Evolutionary conservation across 2,329 filamentous ascomycete genomes (phyloP), one percentile per base, ranked within the genome.

Genomic region (Cordyceps cateniannulata): DNA sequence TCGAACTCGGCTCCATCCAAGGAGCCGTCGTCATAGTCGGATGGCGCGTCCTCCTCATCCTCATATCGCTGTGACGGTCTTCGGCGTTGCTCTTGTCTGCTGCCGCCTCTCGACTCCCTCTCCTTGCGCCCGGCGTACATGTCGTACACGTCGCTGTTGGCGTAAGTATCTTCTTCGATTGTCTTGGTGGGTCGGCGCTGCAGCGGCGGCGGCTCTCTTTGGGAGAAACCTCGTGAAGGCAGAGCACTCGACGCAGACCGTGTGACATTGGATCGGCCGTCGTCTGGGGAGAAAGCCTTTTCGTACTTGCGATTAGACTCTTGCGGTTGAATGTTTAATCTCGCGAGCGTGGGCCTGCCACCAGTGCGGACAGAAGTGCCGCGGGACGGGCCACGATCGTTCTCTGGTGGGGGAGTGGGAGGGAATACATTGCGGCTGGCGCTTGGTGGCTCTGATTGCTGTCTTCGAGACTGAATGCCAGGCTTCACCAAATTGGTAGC

Each of bases 371-470:
- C 82, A n/a, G 85, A 87, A 29, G 79, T 79, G 56, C 77, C 83
- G 24, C 85, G 79, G 65, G 76, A 81, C 67, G 82, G 77, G 48
- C 68, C 66, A 68, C 87, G 88, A 66, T 97, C 92, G 64, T 85
- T 84, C 78, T 99, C 95, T 6, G 95, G 95, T 7, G 95, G 95
- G 45, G 95, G 95, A n/a, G 95, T 98, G n/a, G 95, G 95, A 20
- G 95, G 95, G 77, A 98, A 97, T 64, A 93, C 84, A 68, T 90
- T 90, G 68, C 91, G 86, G 70, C 84, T 85, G 65, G 86, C 79
- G 65, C 86, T 79, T 0, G 91, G 90, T 9, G 91, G 91, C 70
- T 95, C 92, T 20, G 90, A 95, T 70, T 95, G 91, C 69, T 96
- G 91, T 69, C 89, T 84, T 65, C 90, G 85, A 69, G 89, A 93